These are phyloP conservation scores for Durusdinium trenchii DNA, from an alignment of 73 alveolate species.

Conservation along the genomic window DNA sequence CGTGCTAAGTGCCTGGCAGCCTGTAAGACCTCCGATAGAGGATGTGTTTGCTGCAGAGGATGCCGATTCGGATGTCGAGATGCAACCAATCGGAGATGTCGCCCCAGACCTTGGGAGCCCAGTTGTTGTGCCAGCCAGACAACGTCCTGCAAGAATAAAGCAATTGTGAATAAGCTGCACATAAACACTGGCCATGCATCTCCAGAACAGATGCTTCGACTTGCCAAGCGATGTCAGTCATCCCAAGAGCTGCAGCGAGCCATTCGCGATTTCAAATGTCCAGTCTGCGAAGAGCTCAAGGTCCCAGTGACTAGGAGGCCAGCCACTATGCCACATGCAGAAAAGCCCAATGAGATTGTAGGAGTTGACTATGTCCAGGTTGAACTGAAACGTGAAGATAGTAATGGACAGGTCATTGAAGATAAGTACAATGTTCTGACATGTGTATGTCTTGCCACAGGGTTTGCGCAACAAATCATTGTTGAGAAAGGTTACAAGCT, in stretches of 20 bases:
- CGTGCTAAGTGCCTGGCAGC: background rate
- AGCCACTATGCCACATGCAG: constrained; percentile 16
- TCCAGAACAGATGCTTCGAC: background rate
- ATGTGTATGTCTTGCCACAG: background rate
- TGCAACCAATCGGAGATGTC: background rate
- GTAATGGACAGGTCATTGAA: background rate
- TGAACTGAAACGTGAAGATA: background rate
- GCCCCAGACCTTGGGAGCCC: background rate
- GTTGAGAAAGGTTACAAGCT: background rate
- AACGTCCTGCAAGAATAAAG: background rate
- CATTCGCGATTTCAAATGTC: background rate
- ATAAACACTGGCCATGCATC: constrained; percentile 12
- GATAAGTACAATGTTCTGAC: background rate
- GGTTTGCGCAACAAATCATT: constrained; percentile 12
- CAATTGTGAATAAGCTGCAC: background rate
- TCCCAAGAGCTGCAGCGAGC: background rate
- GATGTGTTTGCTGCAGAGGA: background rate
- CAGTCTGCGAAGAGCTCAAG: constrained; percentile 16
- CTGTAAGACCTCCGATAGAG: background rate
- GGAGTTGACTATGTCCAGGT: background rate
- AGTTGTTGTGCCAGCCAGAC: background rate
- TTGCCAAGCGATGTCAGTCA: background rate
- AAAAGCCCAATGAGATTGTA: background rate
- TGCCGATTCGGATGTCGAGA: background rate
- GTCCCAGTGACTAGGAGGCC: background rate